These are phyloP conservation scores for Curvularia verruculosa DNA, from an alignment of 2,329 filamentous ascomycete genomes.

Conservation along the genomic window DNA sequence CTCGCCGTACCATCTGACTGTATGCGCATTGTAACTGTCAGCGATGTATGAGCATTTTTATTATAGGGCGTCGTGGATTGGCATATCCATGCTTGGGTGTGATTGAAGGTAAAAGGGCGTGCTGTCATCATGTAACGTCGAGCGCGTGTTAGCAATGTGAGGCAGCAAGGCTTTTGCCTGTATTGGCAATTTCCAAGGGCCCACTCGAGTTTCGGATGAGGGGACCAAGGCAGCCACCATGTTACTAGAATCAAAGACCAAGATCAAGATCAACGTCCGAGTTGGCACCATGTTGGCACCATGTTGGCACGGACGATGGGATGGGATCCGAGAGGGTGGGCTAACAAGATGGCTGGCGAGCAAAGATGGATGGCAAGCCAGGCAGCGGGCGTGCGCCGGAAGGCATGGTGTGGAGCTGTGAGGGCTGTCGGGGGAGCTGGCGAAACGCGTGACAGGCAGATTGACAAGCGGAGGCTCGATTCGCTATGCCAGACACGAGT, in stretches of 20 bases:
- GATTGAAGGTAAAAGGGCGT: constrained; percentile 1
- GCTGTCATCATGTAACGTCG: constrained; percentile 12
- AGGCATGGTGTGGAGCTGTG: constrained; percentile 3
- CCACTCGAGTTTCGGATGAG: constrained; percentile 13
- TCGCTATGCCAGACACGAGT: constrained; percentile 7
- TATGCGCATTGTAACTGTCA: background rate
- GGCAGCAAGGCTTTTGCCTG: constrained; percentile 8
- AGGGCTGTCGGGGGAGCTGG: constrained; percentile 1
- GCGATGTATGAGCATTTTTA: background rate
- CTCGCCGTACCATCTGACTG: background rate
- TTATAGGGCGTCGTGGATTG: background rate
- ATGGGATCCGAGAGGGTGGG: background rate
- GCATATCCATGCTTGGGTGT: background rate
- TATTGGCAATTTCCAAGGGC: constrained; percentile 28
- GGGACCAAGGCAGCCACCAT: constrained; percentile 1
- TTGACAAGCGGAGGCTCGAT: constrained; percentile 4
- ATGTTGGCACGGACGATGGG: background rate
- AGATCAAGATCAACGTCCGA: background rate
- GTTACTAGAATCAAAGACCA: constrained; percentile 2
- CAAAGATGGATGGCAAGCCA: background rate
- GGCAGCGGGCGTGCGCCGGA: background rate
- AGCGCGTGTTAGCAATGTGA: constrained; percentile 8
- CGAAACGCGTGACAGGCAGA: constrained; percentile 12
- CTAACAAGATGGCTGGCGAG: background rate
- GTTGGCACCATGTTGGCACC: background rate